Base-by-base conservation (phyloP, 768 basidiomycete genomes). In the Mycena rosella region DNA sequence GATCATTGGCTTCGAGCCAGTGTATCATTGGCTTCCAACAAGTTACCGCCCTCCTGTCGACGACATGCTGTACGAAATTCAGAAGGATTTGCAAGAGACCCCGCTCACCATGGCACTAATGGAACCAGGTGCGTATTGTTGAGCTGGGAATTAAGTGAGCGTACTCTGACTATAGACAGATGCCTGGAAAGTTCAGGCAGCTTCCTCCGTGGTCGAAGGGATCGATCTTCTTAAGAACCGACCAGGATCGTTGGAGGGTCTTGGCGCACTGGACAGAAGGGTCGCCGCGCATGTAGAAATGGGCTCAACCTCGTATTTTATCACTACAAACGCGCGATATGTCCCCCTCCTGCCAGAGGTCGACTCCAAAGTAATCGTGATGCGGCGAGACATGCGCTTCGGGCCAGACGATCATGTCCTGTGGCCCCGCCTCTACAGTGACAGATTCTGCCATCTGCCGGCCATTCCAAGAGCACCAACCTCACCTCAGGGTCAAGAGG, bases 371-470 rank as follows among this genome's bases (percentile, higher is more conserved):
- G 9, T 54, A 44, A 63, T 63, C 8, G 34, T 54, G 10, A 3
- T 42, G 2, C 49, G 49, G 11, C 60, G 49, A 29, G 60, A 61
- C n/a, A 52, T 61, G 36, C 36, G 49, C 24, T 61, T 27, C 13
- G 60, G 60, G 29, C 60, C 60, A 9, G 60, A 61, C 20, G 49
- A 61, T 44, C 60, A 34, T 13, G 49, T 60, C 22, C 59, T 60
- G 52, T 53, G 52, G 52, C 52, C 52, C 30, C 51, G 30, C 30
- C 26, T 27, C 13, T 52, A 52, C 51, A 29, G 51, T 27, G 15
- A 52, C 26, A 52, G 13, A n/a, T 44, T 44, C 42, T 44, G 42
- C 20, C 42, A 44, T n/a, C 5, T 44, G 20, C 4, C 42, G 18
- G 42, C 42, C 5, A 44, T 44, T n/a, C 20, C 42, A n/a, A 44